phyloP scores from a whole-genome alignment of 352 stramenopile species.

The Blastocystis sp. region DNA sequence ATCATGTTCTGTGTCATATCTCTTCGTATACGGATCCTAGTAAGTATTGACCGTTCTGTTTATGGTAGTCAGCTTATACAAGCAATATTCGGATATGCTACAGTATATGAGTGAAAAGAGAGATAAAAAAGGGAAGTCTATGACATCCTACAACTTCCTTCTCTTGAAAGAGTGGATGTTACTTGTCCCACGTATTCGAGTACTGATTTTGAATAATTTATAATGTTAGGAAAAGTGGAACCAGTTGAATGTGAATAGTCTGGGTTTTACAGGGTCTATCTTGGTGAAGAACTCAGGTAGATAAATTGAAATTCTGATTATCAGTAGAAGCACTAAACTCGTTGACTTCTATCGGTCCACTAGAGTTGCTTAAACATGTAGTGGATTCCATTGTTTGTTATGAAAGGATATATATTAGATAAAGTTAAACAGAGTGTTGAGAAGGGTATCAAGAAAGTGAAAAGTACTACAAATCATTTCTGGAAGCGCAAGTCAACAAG shows the following conservation, averaged over 20 bases:
- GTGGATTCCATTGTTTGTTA: constrained; percentile 47
- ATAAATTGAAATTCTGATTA: background rate
- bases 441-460: background rate
- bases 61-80: background rate
- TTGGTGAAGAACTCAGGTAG: constrained; percentile 36
- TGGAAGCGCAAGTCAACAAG: background rate
- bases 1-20: constrained; percentile 1
- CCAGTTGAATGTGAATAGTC: constrained; percentile 42
- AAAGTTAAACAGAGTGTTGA: background rate
- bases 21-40: constrained; percentile 1
- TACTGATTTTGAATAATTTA: background rate
- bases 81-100: background rate
- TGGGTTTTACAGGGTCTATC: constrained; percentile 47
- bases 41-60: background rate
- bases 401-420: background rate
- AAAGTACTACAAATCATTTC: background rate
- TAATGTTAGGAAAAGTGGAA: constrained; percentile 41
- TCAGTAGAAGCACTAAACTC: background rate
- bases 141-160: constrained; percentile 55
- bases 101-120: background rate
- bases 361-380: constrained; percentile 25
- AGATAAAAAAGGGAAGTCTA: background rate
- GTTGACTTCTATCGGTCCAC: constrained; percentile 15
- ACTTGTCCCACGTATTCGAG: constrained; percentile 12
- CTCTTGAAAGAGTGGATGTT: constrained; percentile 27